Conservation (phyloP, 177 flowering plant species). For the Vitis hybrid region DNA sequence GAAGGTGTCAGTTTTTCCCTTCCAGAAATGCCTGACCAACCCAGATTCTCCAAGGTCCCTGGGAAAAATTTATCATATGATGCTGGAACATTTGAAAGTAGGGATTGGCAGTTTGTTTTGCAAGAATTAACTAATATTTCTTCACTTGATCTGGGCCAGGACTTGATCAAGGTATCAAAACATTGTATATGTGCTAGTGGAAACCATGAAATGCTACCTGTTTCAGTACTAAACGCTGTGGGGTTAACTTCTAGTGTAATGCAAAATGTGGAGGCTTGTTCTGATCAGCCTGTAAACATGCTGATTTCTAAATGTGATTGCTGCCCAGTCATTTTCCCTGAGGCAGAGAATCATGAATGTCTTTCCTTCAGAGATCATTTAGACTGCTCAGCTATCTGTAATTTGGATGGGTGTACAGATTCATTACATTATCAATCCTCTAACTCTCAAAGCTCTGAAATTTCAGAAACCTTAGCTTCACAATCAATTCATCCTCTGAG, state of each 20-base stretch:
- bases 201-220: slow-evolving; percentile 26
- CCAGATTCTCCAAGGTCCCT: slow-evolving; percentile 22
- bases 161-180: slow-evolving; percentile 28
- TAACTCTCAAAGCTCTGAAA: slow-evolving; percentile 34
- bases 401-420: slow-evolving; percentile 19
- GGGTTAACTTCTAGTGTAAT: slow-evolving; percentile 14
- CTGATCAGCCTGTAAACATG: slow-evolving; percentile 18
- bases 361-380: slow-evolving; percentile 29
- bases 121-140: slow-evolving; percentile 39
- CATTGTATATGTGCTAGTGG: slow-evolving; percentile 24
- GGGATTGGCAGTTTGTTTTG: slow-evolving; percentile 25
- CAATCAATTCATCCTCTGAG: slow-evolving; percentile 26
- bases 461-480: slow-evolving; percentile 23
- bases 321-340: slow-evolving; percentile 37
- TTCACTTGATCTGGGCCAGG: slow-evolving; percentile 36
- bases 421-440: slow-evolving; percentile 31
- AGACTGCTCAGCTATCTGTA: slow-evolving; percentile 27
- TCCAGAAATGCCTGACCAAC: slow-evolving; percentile 39
- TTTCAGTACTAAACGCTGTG: slow-evolving; percentile 17
- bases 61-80: slow-evolving; percentile 35
- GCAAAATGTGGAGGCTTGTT: slow-evolving; percentile 10
- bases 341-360: slow-evolving; percentile 29
- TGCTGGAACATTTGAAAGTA: slow-evolving; percentile 29
- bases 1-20: slow-evolving; percentile 42
- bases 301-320: slow-evolving; percentile 37